Evolutionary conservation across 2,329 filamentous ascomycete genomes (phyloP), one percentile per base, ranked within the genome.

Genomic region (Penicillium paneum): DNA sequence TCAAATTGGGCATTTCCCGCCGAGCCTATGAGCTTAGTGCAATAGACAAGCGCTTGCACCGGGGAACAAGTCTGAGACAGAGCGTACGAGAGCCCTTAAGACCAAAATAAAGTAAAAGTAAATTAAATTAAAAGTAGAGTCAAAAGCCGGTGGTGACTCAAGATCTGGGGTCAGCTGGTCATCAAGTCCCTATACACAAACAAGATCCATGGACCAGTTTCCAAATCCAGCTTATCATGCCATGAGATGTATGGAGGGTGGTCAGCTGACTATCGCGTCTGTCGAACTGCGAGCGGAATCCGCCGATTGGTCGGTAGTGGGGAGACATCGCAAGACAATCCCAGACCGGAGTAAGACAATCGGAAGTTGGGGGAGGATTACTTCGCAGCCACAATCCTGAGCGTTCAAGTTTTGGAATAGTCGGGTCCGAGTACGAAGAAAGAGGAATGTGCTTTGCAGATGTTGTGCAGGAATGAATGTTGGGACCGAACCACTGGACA

Each of bases 221-320:
- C 52, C 39, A 26, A 50, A 34, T 50, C 19, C 28, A 42, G 43
- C 43, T 40, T 44, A 50, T 54, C 46, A 42, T 38, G 46, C 52
- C 52, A 53, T 49, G 21, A 49, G 24, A 35, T 49, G 21, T 24
- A 24, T 5, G 21, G 21, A 24, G 21, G 2, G 39, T 42, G 52
- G 52, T 54, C 52, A 54, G 52, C 52, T 54, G 52, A 54, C 46
- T 50, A 28, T 49, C 43, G 43, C 43, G 50, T 26, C 38, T 52
- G 43, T 53, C 35, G 47, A 49, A 49, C 49, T 36, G 24, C 36
- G 52, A 54, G 32, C 39, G 52, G 52, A 50, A 50, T 34, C 39
- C 46, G 34, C 52, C 40, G 46, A 54, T 54, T 54, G 46, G 46
- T 44, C 43, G 19, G 47, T 4, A 49, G 38, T 49, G 50, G 43